phyloP scores from a whole-genome alignment of 2,329 filamentous ascomycete species.

The Geosmithia putterillii region DNA sequence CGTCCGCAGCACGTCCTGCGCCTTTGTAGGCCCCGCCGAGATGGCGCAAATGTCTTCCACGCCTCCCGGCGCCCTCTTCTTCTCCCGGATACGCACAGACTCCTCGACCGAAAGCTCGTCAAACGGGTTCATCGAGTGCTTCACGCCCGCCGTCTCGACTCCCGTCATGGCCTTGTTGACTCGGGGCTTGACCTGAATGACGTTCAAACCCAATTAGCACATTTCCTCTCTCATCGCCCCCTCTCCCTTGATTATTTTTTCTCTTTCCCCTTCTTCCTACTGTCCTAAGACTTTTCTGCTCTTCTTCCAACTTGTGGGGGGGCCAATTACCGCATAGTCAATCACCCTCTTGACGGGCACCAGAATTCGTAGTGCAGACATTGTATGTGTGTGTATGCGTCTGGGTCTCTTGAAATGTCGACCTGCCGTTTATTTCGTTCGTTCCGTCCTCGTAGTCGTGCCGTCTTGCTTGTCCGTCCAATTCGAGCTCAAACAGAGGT shows the following conservation, averaged over 20 bases:
- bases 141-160: constrained; percentile 85
- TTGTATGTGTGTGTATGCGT: constrained; percentile 10
- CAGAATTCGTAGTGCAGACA: constrained; percentile 61
- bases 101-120: constrained; percentile 98
- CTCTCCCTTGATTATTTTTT: background rate
- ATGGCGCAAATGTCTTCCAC: constrained; percentile 90
- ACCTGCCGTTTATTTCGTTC: background rate
- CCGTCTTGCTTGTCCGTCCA: background rate
- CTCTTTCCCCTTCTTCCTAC: background rate
- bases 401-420: background rate
- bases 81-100: constrained; percentile 86
- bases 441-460: background rate
- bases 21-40: constrained; percentile 78
- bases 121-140: constrained; percentile 98
- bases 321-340: constrained; percentile 58
- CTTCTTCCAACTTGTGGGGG: background rate
- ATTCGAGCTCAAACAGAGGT: too few relatives aligned
- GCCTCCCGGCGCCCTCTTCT: constrained; percentile 56
- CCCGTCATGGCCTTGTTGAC: constrained; percentile 67
- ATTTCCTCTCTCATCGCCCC: background rate
- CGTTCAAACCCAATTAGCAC: background rate
- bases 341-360: constrained; percentile 77
- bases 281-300: background rate
- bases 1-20: constrained; percentile 78
- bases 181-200: constrained; percentile 50